Percentiles rank a stretch among this genome's conserved stretches.
Conservation (phyloP, 2,329 filamentous ascomycete species). For the Colletotrichum eleusines region DNA sequence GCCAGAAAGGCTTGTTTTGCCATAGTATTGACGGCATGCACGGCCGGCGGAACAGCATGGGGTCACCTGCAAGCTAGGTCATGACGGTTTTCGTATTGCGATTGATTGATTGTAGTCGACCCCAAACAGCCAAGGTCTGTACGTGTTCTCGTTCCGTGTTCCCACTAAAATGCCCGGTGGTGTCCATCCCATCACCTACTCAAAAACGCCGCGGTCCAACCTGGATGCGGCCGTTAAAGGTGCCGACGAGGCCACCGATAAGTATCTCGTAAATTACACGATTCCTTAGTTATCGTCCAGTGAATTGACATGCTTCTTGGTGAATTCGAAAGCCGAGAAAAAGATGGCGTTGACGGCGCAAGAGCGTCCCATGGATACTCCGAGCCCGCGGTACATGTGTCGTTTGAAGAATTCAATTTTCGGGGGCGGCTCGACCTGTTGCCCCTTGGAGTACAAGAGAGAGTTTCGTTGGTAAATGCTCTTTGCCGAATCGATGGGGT, state of each 20-base stretch:
- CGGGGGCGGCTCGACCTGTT: constrained; percentile 72
- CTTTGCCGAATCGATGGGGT: constrained; percentile 84
- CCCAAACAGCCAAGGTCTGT: constrained; percentile 19
- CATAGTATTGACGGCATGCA: not conserved
- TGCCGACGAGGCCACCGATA: not conserved
- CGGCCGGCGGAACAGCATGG: not conserved
- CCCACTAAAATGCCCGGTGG: not conserved
- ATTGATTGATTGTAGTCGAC: constrained; percentile 18
- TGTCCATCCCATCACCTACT: constrained; percentile 20
- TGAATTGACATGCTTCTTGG: constrained; percentile 76
- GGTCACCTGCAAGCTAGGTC: not conserved
- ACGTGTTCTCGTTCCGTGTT: constrained; percentile 18
- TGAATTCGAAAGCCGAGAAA: constrained; percentile 88
- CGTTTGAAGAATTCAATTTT: constrained; percentile 83
- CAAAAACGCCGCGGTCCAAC: constrained; percentile 12
- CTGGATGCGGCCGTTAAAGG: constrained; percentile 18
- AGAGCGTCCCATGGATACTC: constrained; percentile 85
- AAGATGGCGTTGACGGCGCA: constrained; percentile 90
- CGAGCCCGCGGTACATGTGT: constrained; percentile 85
- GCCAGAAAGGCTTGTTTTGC: no score
- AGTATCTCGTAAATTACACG: constrained; percentile 22
- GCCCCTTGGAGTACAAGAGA: constrained; percentile 75
- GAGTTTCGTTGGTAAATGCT: constrained; percentile 88
- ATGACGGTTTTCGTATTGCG: not conserved
- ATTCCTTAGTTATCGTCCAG: constrained; percentile 58